Evolutionary conservation across 208 protist species (phyloP).

Genomic region (Ichthyophonus hoferi): DNA sequence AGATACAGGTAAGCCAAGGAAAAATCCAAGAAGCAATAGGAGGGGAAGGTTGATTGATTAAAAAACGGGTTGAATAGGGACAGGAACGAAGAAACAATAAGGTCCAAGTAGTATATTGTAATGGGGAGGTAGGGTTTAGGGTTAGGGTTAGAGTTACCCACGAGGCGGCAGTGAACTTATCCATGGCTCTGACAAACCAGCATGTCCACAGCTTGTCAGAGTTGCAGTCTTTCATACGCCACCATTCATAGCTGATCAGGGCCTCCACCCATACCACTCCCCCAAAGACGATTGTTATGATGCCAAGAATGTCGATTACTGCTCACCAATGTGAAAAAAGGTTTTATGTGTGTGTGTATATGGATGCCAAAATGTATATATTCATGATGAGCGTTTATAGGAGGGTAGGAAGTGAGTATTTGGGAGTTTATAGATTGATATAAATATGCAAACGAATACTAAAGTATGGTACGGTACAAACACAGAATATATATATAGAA

Average conservation of each 20-base stretch:
- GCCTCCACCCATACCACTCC: background rate
- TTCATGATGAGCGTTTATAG: no score
- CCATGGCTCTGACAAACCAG: background rate
- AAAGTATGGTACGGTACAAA: no score
- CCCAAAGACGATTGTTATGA: constrained; percentile 12
- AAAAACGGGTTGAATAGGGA: background rate
- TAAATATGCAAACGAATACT: no score
- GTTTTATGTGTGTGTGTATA: no score
- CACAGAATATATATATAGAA: no score
- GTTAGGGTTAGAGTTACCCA: background rate
- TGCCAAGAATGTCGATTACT: background rate
- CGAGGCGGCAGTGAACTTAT: background rate
- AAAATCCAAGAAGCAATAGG: background rate
- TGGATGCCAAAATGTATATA: no score
- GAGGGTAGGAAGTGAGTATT: no score
- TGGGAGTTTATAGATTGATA: no score
- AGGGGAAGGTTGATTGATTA: background rate
- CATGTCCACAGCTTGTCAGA: background rate
- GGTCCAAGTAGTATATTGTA: no score
- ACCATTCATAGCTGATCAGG: constrained; percentile 15
- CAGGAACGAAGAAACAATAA: no score
- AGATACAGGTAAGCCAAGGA: background rate
- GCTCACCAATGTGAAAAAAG: no score
- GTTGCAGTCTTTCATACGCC: constrained; percentile 8
- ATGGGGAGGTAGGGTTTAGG: background rate